Percentiles rank a stretch among this genome's conserved stretches.
Conservation (phyloP, 2,329 filamentous ascomycete species). For the Arthrobotrys musiformis region DNA sequence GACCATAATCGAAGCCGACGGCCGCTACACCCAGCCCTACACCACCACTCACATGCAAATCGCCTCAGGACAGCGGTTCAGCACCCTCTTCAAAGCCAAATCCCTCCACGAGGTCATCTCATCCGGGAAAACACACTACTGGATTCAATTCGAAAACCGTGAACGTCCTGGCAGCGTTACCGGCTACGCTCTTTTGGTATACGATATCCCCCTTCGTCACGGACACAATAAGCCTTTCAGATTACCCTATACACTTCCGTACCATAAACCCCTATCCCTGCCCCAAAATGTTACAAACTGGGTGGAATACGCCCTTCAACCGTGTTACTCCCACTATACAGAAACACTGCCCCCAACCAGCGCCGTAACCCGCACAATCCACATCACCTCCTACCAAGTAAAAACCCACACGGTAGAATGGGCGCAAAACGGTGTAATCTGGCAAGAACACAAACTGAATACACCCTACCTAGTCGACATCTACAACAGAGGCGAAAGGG, state of each 20-base stretch:
- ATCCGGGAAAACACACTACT: slow-evolving; percentile 62
- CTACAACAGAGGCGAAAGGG: slow-evolving; percentile 65
- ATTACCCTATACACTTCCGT: slow-evolving; percentile 60
- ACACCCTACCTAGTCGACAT: slow-evolving; percentile 68
- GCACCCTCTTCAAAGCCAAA: slow-evolving; percentile 69
- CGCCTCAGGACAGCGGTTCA: slow-evolving; percentile 71
- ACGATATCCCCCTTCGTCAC: slow-evolving; percentile 59
- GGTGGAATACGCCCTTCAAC: slow-evolving; percentile 66
- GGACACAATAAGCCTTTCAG: slow-evolving; percentile 1
- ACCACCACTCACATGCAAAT: slow-evolving; percentile 68
- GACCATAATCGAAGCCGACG: slow-evolving; percentile 72
- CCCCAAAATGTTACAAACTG: slow-evolving; percentile 63
- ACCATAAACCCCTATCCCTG: slow-evolving; percentile 61
- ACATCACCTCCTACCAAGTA: slow-evolving; percentile 65
- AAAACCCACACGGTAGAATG: slow-evolving; percentile 61
- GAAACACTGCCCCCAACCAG: slow-evolving; percentile 63
- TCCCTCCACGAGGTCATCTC: slow-evolving; percentile 52
- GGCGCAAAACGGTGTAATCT: slow-evolving; percentile 65
- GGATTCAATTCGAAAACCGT: slow-evolving; percentile 67
- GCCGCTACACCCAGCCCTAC: slow-evolving; percentile 67
- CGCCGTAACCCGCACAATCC: slow-evolving; percentile 67
- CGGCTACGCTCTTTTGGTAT: slow-evolving; percentile 68
- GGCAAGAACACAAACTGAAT: slow-evolving; percentile 63
- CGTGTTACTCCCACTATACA: slow-evolving; percentile 60
- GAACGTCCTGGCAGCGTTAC: slow-evolving; percentile 65